Evolutionary conservation across 306 rosid species (phyloP).

Genomic region (Sophora flavescens): DNA sequence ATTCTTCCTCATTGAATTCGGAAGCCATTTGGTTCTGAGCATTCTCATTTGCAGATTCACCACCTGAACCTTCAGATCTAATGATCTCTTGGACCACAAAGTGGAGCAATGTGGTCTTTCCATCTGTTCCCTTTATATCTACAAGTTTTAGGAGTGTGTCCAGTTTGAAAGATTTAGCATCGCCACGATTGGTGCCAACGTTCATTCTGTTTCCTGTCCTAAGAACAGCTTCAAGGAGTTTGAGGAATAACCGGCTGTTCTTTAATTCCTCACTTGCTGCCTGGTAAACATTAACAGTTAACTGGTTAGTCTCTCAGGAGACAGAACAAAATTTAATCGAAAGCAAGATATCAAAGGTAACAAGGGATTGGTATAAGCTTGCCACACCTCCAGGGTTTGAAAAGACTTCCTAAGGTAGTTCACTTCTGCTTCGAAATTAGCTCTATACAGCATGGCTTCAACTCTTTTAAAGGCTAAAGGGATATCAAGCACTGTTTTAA

Average conservation of each 20-base stretch:
- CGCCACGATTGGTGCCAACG: constrained; percentile 95
- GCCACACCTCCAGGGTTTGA: constrained; percentile 82
- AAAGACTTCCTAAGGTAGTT: constrained; percentile 87
- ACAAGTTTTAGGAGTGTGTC: constrained; percentile 92
- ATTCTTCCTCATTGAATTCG: constrained; percentile 75
- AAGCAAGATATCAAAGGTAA: constrained; percentile 37
- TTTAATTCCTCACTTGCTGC: constrained; percentile 91
- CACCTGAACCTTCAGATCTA: constrained; percentile 74
- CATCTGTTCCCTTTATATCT: constrained; percentile 97
- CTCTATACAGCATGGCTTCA: constrained; percentile 98
- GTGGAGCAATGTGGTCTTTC: constrained; percentile 96
- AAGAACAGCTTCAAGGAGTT: constrained; percentile 97
- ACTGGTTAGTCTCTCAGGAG: constrained; percentile 38
- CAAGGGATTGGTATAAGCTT: constrained; percentile 28
- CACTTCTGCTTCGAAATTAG: constrained; percentile 93
- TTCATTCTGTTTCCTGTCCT: constrained; percentile 99
- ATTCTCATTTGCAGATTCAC: constrained; percentile 62
- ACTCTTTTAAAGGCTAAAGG: constrained; percentile 96
- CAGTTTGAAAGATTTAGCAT: constrained; percentile 90
- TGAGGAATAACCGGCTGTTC: constrained; percentile 86
- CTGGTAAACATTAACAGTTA: constrained; percentile 52
- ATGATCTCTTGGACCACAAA: constrained; percentile 99
- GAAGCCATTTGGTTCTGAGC: constrained; percentile 51
- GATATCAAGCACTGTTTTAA: constrained; percentile 82
- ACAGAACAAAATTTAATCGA: constrained; percentile 33